These are phyloP conservation scores for Coffea canephora DNA, from an alignment of 257 asterid species.

Conservation along the genomic window DNA sequence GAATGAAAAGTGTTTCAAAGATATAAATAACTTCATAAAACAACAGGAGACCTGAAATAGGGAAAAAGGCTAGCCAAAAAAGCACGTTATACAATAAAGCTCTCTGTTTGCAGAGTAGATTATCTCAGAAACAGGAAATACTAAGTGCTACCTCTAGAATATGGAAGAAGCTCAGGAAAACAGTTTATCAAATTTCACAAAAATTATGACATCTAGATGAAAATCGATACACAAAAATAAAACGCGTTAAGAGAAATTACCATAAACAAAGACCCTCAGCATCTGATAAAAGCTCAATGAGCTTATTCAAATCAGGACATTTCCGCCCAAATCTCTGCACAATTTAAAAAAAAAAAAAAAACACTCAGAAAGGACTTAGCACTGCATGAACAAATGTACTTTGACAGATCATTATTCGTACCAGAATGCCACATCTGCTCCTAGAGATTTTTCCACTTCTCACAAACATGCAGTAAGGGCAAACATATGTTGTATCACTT, in stretches of 20 bases:
- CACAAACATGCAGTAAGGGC: conserved; percentile 58
- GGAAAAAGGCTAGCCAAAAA: not conserved
- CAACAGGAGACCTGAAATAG: not conserved
- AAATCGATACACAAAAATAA: not conserved
- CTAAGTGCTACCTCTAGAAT: not conserved
- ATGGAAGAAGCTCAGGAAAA: not conserved
- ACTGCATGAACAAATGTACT: conserved; percentile 8
- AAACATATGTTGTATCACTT: conserved; percentile 28
- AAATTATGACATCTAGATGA: not conserved
- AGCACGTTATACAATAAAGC: not conserved
- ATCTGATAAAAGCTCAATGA: conserved; percentile 49
- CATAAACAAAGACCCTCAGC: conserved; percentile 67
- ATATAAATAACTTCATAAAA: not conserved
- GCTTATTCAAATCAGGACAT: conserved; percentile 49
- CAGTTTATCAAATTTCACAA: not conserved
- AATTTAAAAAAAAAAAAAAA: conserved; percentile 1
- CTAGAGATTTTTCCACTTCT: conserved; percentile 48
- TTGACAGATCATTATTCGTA: conserved; percentile 31
- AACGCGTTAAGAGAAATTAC: conserved; percentile 32
- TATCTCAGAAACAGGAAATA: not conserved
- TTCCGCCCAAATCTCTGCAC: conserved; percentile 61
- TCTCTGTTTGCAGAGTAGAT: not conserved
- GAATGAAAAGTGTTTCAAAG: not conserved
- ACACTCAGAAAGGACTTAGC: conserved; percentile 24
- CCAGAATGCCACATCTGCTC: conserved; percentile 52